Conservation (phyloP, 2,329 filamentous ascomycete genomes). For the Xylariaceae sp. region DNA sequence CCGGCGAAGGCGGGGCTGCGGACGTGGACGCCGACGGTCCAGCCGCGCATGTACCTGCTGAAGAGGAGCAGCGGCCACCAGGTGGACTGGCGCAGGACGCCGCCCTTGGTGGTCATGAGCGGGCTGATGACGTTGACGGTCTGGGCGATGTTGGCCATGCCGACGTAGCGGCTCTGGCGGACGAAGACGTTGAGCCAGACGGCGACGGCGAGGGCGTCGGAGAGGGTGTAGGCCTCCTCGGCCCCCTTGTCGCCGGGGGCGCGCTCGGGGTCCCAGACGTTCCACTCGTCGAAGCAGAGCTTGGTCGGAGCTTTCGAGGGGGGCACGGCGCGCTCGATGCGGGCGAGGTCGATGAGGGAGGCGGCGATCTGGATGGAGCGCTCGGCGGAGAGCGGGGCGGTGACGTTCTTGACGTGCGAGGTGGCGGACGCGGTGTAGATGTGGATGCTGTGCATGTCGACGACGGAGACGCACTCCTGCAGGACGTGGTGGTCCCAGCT, state of each 20-base stretch:
- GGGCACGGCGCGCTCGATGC: slow-evolving; percentile 63
- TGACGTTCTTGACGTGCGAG: slow-evolving; percentile 45
- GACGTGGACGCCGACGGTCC: slow-evolving; percentile 63
- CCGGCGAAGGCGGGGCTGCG: slow-evolving; percentile 61
- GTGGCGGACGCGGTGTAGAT: slow-evolving; percentile 62
- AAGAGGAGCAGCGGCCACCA: slow-evolving; percentile 73
- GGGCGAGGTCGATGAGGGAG: slow-evolving; percentile 66
- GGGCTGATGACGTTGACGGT: slow-evolving; percentile 75
- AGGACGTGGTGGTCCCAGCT: slow-evolving; percentile 72
- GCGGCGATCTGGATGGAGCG: slow-evolving; percentile 68
- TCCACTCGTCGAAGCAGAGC: slow-evolving; percentile 85
- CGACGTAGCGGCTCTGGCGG: slow-evolving; percentile 53
- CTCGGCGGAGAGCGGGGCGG: slow-evolving; percentile 66
- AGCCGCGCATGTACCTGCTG: slow-evolving; percentile 68
- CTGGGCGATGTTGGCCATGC: slow-evolving; percentile 77
- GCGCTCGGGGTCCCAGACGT: slow-evolving; percentile 72
- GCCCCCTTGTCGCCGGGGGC: slow-evolving; percentile 68
- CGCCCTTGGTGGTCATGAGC: slow-evolving; percentile 60
- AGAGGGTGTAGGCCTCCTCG: slow-evolving; percentile 70
- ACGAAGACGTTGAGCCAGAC: slow-evolving; percentile 75
- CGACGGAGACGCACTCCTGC: slow-evolving; percentile 61
- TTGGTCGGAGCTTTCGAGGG: slow-evolving; percentile 56
- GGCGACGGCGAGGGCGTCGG: slow-evolving; percentile 69
- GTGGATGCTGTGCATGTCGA: slow-evolving; percentile 80
- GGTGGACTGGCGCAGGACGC: slow-evolving; percentile 66